Evolutionary conservation across 1,284 basidiomycete species (phyloP), one percentile per base, ranked within the genome.

Genomic region (Rhodotorula sp.): DNA sequence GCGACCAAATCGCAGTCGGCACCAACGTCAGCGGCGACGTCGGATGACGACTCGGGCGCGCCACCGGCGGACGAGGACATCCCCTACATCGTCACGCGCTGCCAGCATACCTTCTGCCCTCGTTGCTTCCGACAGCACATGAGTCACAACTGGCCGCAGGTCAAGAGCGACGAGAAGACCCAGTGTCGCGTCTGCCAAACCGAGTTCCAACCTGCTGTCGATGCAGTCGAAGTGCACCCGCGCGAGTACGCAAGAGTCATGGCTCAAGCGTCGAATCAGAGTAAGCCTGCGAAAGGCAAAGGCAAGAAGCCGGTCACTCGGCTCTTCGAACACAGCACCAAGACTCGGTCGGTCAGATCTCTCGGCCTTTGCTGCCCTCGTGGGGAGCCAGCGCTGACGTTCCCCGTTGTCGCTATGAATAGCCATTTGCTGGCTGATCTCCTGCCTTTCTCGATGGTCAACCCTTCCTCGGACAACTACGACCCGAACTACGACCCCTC

Each of bases 21-120:
- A 29, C 82, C 83, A 57, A 73, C 76, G 4, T 76, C 78, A 48
- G 78, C 78, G 8, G 75, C 77, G 54, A 78, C 84, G 57, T 87
- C 89, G 76, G 82, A 83, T 2, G 83, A 85, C n/a, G 84, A 81
- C 33, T 81, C 82, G 49, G 70, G 71, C 12, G 67, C 62, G 17
- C 69, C 75, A 46, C 77, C 77, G 22, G 70, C 51, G 22, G 77
- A 79, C 20, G 85, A 68, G 30, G 46, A 81, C 67, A 79, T 84
- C 0, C 91, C 88, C 73, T 89, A 87, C 0, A 82, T 96, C 60
- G 81, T 99, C 77, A 97, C 96, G 12, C 87, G 89, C 68, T 99
- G 96, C 81, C 91, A 93, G 78, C 96, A 99, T 80, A 84, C 98
- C 45, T 95, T 91, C 80, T 96, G 93, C 80, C 88, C 89, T 1